A percentile compares a stretch with the other conserved stretches of the same genome.
phyloP scores from a whole-genome alignment of 352 stramenopile species.

The Aphanomyces stellatus region DNA sequence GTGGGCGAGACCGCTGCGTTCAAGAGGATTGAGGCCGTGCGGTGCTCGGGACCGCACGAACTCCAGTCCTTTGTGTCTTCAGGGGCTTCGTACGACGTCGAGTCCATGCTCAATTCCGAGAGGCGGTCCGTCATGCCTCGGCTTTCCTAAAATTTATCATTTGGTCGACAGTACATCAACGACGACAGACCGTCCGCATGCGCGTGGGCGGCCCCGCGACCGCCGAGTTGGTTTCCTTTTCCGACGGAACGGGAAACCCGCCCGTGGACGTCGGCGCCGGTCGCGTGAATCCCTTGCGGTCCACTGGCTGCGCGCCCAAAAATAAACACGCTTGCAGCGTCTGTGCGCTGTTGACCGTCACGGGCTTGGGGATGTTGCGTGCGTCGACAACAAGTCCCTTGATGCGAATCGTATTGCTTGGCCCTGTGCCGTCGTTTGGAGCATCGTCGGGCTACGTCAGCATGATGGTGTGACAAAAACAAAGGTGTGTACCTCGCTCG shows the following conservation, averaged over 20 bases:
- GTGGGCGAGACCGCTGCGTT: not conserved
- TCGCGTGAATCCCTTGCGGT: slow-evolving; percentile 79
- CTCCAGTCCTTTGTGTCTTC: slow-evolving; percentile 88
- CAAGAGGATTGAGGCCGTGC: slow-evolving; percentile 49
- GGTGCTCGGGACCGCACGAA: slow-evolving; percentile 75
- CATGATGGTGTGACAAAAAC: no score
- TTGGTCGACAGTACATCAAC: not conserved
- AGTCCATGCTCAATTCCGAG: slow-evolving; percentile 48
- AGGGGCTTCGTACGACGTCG: slow-evolving; percentile 28
- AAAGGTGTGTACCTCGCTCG: slow-evolving; percentile 21
- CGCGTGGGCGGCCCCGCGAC: not conserved
- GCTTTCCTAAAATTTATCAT: not conserved
- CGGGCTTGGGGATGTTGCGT: slow-evolving; percentile 76
- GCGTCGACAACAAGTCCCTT: slow-evolving; percentile 84
- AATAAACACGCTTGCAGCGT: slow-evolving; percentile 82
- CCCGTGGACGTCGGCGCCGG: slow-evolving; percentile 79
- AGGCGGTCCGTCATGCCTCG: slow-evolving; percentile 43
- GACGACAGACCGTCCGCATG: slow-evolving; percentile 4
- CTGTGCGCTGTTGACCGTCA: slow-evolving; percentile 81
- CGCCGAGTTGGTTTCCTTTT: slow-evolving; percentile 7
- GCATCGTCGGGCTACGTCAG: slow-evolving; percentile 49
- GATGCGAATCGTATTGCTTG: slow-evolving; percentile 81
- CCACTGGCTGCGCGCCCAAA: slow-evolving; percentile 73
- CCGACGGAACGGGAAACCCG: slow-evolving; percentile 50
- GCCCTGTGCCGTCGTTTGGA: slow-evolving; percentile 46